Percentiles rank a stretch among this genome's conserved stretches.
Conservation (phyloP, 805 yeast species). For the Metschnikowia noctiluminum region DNA sequence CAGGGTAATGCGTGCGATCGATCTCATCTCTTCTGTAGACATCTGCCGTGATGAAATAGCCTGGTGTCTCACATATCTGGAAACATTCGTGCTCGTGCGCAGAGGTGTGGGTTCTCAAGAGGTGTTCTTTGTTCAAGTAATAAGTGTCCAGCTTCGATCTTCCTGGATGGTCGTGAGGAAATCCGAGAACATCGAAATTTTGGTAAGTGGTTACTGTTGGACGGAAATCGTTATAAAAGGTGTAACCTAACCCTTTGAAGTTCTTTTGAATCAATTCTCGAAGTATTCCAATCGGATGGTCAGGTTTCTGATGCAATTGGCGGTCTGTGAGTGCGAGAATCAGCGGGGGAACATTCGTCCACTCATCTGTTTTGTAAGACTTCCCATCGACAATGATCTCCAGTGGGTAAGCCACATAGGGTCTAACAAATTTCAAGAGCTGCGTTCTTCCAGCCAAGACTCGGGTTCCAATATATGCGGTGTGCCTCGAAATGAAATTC, state of each 20-base stretch:
- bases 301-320: slow-evolving; percentile 64
- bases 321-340: slow-evolving; percentile 68
- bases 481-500: neutral
- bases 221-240: slow-evolving; percentile 72
- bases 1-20: slow-evolving; percentile 95
- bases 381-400: slow-evolving; percentile 45
- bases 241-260: slow-evolving; percentile 64
- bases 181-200: slow-evolving; percentile 89
- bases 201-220: slow-evolving; percentile 81
- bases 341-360: slow-evolving; percentile 82
- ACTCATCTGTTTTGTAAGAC: slow-evolving; percentile 58
- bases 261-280: slow-evolving; percentile 68
- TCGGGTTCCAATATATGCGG: neutral
- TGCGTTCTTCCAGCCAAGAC: neutral
- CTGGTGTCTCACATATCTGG: slow-evolving; percentile 62
- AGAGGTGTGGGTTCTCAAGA: slow-evolving; percentile 91
- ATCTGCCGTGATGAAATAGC: slow-evolving; percentile 91
- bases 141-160: slow-evolving; percentile 90
- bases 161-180: slow-evolving; percentile 91
- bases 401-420: slow-evolving; percentile 23
- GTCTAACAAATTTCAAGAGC: neutral
- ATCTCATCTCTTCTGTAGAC: slow-evolving; percentile 95
- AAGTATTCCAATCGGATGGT: slow-evolving; percentile 89
- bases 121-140: slow-evolving; percentile 67
- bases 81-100: slow-evolving; percentile 95